phyloP scores from a whole-genome alignment of 306 rosid genomes.

The Acacia acuminata region DNA sequence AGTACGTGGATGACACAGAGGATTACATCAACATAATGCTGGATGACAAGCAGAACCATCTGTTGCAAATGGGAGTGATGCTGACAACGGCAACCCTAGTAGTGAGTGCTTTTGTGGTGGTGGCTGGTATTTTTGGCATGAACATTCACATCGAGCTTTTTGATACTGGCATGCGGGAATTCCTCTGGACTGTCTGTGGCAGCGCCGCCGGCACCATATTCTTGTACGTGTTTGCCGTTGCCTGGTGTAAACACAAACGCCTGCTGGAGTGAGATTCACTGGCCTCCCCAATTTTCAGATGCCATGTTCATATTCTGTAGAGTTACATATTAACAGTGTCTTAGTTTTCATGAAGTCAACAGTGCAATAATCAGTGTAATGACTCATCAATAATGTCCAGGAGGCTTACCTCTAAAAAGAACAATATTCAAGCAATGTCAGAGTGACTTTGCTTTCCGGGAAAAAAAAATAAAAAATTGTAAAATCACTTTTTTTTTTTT shows the following conservation, averaged over 20 bases:
- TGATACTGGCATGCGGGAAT: constrained; percentile 57
- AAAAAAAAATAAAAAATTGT: too few species aligned
- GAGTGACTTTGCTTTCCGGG: background rate
- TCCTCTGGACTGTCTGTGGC: constrained; percentile 70
- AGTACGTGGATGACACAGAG: constrained; percentile 96
- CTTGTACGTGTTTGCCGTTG: constrained; percentile 59
- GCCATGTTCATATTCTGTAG: background rate
- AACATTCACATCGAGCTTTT: constrained; percentile 79
- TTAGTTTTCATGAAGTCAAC: background rate
- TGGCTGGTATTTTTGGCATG: constrained; percentile 95
- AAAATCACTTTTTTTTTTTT: background rate
- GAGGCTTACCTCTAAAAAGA: background rate
- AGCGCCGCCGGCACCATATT: constrained; percentile 44
- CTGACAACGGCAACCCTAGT: constrained; percentile 93
- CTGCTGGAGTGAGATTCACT: constrained; percentile 51
- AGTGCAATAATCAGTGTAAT: background rate
- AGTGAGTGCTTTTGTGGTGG: constrained; percentile 83
- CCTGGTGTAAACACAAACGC: constrained; percentile 73
- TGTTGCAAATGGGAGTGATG: constrained; percentile 98
- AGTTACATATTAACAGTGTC: background rate
- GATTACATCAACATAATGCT: constrained; percentile 98
- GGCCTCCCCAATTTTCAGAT: background rate
- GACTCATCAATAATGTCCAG: background rate
- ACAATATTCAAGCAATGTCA: background rate
- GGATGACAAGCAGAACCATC: constrained; percentile 99